Base-by-base conservation (phyloP, 169 alveolate genomes). In the Ichthyophthirius multifiliis region DNA sequence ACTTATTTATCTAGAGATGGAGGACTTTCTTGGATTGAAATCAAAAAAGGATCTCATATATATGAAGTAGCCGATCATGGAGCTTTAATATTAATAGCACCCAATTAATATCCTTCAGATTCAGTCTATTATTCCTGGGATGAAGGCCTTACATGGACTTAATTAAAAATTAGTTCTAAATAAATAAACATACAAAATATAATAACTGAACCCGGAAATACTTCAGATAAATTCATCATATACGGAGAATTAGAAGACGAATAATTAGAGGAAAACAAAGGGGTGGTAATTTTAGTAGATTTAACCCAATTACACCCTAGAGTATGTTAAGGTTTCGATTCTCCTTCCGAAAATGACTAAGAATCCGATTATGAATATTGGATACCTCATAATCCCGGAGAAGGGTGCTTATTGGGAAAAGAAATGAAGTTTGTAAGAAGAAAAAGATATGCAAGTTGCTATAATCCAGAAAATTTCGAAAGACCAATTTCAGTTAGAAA, bases 41-140 rank as follows among this genome's bases (percentile, higher is more conserved):
- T 67, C 37, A 41, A 35, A 13, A 89, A 87, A 62, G 94, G 94
- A 16, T 86, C 94, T 44, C 87, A 83, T 43, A 88, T 92, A 23
- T 90, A 84, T 74, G 96, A 92, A 83, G 73, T 88, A 4, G 94
- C 94, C 3, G 94, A 92, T 65, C 93, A 89, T 75, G 96, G 96
- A 9, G 92, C 91, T 2, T 31, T 92, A 1, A 82, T 92, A 7
- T 79, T 92, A 7, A 71, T 89, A 77, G 93, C 94, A 13, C 37
- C 44, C 13, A 77, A 89, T 48, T 15, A 74, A 63, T 74, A 83
- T 37, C 74, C 77, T 13, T 88, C 95, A 12, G 82, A 82, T 23
- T 62, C 71, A 3, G 65, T 91, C 16, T 31, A 46, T 6, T 91
- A 77, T 82, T 43, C 90, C 9, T 89, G 85, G 82, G 85, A 92